Base-by-base conservation (phyloP, 495 filamentous ascomycete species). In the Penicillium goetzii region DNA sequence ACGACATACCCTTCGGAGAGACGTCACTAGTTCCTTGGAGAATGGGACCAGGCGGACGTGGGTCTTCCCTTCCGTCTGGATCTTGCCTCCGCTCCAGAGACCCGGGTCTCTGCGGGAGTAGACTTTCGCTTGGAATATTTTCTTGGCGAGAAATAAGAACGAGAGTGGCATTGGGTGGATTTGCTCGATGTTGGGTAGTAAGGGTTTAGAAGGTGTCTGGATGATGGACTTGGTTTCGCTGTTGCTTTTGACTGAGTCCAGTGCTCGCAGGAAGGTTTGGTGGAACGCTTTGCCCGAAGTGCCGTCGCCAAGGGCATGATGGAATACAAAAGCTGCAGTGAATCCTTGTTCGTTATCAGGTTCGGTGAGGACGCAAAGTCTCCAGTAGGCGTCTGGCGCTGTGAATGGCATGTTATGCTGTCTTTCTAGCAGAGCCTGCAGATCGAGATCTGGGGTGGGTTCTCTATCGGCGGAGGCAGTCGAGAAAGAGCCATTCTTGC, bases 251-350 rank as follows among this genome's bases (percentile, higher is more conserved):
- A 59, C 36, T 6, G 51, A 34, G 12, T 66, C 59, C 41, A 78
- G 38, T 6, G 71, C 76, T 25, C 63, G 64, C 8, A 77, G 62
- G 52, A 78, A 74, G 0, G 68, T 67, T 21, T 57, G 60, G 32
- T 78, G 76, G 52, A 77, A 76, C 9, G 72, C 71, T 59, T 78
- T 78, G 3, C 73, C 74, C 0, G 76, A 78, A 10, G 52, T 67
- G 1, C 76, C 76, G 54, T 78, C 76, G 5, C 73, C 72, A 30
- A 76, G 53, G 0, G 66, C 76, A 57, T 78, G 75, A 34, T 80
- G 79, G 56, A 72, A 78, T 5, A 78, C 70, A 60, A 78, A 78
- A 1, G 64, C 73, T 4, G 72, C 72, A n/a, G 74, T 79, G 53
- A 74, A 78, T 32, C 50, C 58, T 30, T 38, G 63, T n/a, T 63